Base-by-base conservation (phyloP, 495 filamentous ascomycete species). In the Jackrogersella multiformis region DNA sequence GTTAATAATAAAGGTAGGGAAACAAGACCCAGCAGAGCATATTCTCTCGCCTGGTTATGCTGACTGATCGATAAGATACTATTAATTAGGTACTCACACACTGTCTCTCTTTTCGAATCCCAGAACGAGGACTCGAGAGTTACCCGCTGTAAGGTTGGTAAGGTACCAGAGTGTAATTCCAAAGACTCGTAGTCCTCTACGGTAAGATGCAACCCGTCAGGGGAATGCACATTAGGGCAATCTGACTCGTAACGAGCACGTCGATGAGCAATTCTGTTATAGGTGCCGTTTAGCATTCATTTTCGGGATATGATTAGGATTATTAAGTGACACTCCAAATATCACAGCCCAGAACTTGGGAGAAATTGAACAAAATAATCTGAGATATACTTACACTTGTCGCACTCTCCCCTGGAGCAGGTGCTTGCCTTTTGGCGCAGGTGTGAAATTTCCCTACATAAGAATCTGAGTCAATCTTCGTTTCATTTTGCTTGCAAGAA, bases 71-170 rank as follows among this genome's bases (percentile, higher is more conserved):
- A 35, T n/a, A 20, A 18, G 28, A 39, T 58, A 28, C 15, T 52
- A 38, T 30, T n/a, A 13, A 26, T 26, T 21, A 24, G 57, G 36
- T 42, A 69, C 72, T 74, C 54, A 74, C 72, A 60, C 45, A 74
- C 56, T 45, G 69, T 69, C 57, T 74, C 72, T 41, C 55, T 64
- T 53, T 65, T 73, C 21, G 70, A 60, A 57, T 77, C 71, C 74
- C 74, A 77, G 51, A 75, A 74, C 13, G 57, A 68, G 41, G 71
- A 75, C 56, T 77, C 74, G 23, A 61, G 73, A 10, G 74, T 77
- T 4, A 72, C 67, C 7, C 74, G 68, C 20, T 62, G 64, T 46
- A 74, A 20, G 21, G 68, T 69, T 9, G 73, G 68, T 20, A 77
- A 38, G 9, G 74, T 77, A 7, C 63, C 71, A 0, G 74, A 69